These are phyloP conservation scores for Melastoma malabathricum DNA, from an alignment of 345 rosid genomes.

Conservation along the genomic window DNA sequence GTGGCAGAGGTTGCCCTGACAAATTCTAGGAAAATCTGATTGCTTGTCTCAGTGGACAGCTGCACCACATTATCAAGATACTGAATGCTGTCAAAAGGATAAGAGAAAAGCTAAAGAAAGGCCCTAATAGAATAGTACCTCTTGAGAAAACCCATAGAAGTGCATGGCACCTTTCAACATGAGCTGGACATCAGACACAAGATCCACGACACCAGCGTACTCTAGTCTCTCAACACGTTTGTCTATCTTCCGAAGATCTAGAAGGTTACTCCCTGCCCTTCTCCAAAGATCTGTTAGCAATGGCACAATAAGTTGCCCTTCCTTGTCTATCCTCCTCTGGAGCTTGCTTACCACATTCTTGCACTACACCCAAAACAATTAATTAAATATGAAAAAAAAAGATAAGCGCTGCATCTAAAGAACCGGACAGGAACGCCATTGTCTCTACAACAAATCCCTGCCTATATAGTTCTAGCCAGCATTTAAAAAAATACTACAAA, in stretches of 20 bases:
- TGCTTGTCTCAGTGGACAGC: too few species aligned
- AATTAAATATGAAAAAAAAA: conserved; percentile 2
- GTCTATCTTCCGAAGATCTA: conserved; percentile 85
- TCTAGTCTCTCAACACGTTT: conserved; percentile 69
- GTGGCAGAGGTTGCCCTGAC: too few species aligned
- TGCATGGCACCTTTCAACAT: conserved; percentile 90
- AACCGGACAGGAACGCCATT: too few species aligned
- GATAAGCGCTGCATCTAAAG: background rate
- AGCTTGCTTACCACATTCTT: conserved; percentile 85
- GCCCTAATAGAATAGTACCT: conserved; percentile 34
- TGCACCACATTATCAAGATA: too few species aligned
- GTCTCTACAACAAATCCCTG: too few species aligned
- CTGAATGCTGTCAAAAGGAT: too few species aligned
- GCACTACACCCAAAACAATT: conserved; percentile 42
- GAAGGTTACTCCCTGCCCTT: conserved; percentile 53
- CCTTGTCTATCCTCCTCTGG: conserved; percentile 78
- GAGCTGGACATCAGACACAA: conserved; percentile 74
- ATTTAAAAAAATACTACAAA: too few species aligned
- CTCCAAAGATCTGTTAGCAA: conserved; percentile 84
- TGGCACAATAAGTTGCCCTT: conserved; percentile 92
- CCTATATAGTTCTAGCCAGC: too few species aligned
- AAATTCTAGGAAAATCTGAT: too few species aligned
- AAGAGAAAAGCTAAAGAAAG: background rate
- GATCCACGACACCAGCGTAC: conserved; percentile 72
- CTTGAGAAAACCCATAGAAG: conserved; percentile 70